Evolutionary conservation across 148 eudicot genomes (phyloP).

Genomic region (Camellia japonica): DNA sequence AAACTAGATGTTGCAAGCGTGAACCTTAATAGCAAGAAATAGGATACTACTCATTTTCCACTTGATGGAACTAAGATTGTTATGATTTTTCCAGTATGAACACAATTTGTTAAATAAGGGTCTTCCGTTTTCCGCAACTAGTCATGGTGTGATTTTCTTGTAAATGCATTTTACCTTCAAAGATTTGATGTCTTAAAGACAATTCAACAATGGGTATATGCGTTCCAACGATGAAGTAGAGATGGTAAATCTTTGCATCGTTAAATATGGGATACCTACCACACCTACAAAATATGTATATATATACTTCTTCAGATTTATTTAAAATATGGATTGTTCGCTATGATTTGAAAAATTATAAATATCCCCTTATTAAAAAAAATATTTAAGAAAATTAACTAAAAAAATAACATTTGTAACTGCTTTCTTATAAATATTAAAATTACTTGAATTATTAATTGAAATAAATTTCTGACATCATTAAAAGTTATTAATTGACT

Average conservation of each 20-base stretch:
- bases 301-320: too few species aligned
- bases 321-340: too few species aligned
- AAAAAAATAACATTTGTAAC: too few species aligned
- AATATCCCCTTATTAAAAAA: too few species aligned
- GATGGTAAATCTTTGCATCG: constrained; percentile 62
- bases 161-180: constrained; percentile 71
- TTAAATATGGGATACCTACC: constrained; percentile 64
- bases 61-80: constrained; percentile 73
- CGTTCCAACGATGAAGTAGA: constrained; percentile 18
- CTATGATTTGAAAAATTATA: too few species aligned
- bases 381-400: too few species aligned
- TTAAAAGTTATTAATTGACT: too few species aligned
- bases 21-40: constrained; percentile 11
- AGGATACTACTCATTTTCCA: constrained; percentile 61
- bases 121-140: constrained; percentile 82
- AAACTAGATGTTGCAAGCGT: background rate
- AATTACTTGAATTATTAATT: too few species aligned
- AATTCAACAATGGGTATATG: constrained; percentile 9
- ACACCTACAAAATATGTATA: too few species aligned
- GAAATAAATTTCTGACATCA: too few species aligned
- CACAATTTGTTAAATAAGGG: constrained; percentile 80
- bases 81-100: constrained; percentile 75
- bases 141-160: constrained; percentile 80
- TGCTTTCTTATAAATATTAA: too few species aligned
- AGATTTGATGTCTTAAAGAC: constrained; percentile 31